Base-by-base conservation (phyloP, 176 grass and related monocot species). In the Tillandsia leiboldiana region DNA sequence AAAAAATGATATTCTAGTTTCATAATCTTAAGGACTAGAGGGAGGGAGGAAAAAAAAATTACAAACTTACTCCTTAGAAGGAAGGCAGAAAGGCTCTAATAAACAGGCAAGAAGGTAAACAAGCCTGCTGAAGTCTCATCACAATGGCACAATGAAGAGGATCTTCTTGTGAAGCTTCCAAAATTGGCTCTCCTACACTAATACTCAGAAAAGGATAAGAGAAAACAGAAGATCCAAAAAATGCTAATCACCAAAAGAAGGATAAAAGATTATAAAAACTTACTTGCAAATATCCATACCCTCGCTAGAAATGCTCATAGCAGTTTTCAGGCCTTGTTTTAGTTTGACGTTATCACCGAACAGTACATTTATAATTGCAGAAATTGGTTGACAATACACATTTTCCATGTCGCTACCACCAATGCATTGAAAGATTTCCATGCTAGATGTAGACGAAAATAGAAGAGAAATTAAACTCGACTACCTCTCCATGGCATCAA, bases 271-370 rank as follows among this genome's bases (percentile, higher is more conserved):
- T 18, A n/a, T 57, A 42, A 70, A 70, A 17, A 83, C 61, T 51
- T 85, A 96, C 93, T 82, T 96, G 89, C 53, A 96, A 71, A 82
- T 96, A 96, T 18, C 70, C 86, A 85, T 96, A 70, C 83, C 93
- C 72, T 90, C 86, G 72, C 89, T 85, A 76, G 89, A 96, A 79
- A 96, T 92, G 58, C 67, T 85, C 88, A 96, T 92, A 5, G 81
- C 89, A 78, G 20, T 77, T 75, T 89, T 96, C 51, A 96, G 54
- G 70, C 93, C 93, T 74, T 90, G 93, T 85, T 96, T 96, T 70
- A 92, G 71, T 80, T 96, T 90, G 73, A 96, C 93, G 65, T 70
- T 8, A 74, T 26, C 33, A 83, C 28, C 3, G 13, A 76, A 59
- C 28, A 81, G 1, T 50, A 27, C 51, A 13, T 59, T 59, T 22